Evolutionary conservation across 306 rosid species (phyloP).

Genomic region (Luffa acutangula): DNA sequence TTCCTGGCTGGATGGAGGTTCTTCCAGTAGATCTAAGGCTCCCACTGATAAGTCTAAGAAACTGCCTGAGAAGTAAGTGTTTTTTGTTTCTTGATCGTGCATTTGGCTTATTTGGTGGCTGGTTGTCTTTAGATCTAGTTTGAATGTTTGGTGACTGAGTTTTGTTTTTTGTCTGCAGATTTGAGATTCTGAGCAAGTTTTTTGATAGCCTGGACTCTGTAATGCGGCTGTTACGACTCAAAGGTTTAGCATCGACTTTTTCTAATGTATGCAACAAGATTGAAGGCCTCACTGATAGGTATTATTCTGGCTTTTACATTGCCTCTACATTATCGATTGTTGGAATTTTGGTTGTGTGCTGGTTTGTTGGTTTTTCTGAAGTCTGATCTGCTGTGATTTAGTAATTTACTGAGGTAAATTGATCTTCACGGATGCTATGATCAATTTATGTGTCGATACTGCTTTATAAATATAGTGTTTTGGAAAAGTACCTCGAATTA

Average conservation of each 20-base stretch:
- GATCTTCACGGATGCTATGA: not conserved
- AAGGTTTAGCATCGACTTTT: conserved; percentile 32
- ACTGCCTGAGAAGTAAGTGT: conserved; percentile 42
- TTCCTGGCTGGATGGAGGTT: not conserved
- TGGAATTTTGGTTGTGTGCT: too few relatives aligned
- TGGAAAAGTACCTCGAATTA: not conserved
- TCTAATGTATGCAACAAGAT: conserved; percentile 30
- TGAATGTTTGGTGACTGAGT: not conserved
- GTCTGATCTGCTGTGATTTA: too few relatives aligned
- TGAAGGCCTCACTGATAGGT: conserved; percentile 65
- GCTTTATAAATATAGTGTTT: not conserved
- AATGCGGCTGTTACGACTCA: conserved; percentile 35
- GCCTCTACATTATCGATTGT: not conserved
- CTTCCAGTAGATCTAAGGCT: conserved; percentile 13
- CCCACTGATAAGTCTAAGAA: not conserved
- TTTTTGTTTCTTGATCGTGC: not conserved
- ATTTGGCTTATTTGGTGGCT: not conserved
- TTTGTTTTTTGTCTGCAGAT: conserved; percentile 27
- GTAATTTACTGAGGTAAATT: too few relatives aligned
- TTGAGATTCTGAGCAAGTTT: conserved; percentile 35
- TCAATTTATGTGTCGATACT: not conserved
- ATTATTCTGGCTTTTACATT: not conserved
- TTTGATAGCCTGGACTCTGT: conserved; percentile 49
- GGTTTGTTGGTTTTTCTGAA: too few relatives aligned
- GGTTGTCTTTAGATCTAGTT: not conserved